These are phyloP conservation scores for Pythium oligandrum DNA, from an alignment of 352 stramenopile species.

Conservation along the genomic window DNA sequence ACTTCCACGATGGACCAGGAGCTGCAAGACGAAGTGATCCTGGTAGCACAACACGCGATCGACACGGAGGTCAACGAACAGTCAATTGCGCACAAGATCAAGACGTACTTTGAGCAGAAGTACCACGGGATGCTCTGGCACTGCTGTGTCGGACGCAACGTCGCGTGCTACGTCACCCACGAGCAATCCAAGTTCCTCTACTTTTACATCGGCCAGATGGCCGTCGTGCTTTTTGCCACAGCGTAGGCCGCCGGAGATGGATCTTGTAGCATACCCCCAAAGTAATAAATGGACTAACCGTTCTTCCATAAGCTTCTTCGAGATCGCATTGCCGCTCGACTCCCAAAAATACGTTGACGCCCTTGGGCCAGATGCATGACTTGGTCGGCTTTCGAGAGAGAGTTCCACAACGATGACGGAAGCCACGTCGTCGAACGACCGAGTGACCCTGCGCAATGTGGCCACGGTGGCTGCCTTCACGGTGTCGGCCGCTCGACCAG, in stretches of 20 bases:
- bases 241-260: constrained; percentile 18
- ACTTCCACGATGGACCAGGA: constrained; percentile 86
- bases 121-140: constrained; percentile 91
- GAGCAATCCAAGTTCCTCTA: constrained; percentile 95
- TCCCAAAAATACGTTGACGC: no score
- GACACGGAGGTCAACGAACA: constrained; percentile 81
- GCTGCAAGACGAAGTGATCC: constrained; percentile 80
- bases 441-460: constrained; percentile 5
- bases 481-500: constrained; percentile 1
- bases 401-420: no score
- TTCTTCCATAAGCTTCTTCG: no score
- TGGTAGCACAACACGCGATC: constrained; percentile 73
- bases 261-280: no score
- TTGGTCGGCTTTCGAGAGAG: no score
- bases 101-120: constrained; percentile 91
- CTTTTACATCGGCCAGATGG: constrained; percentile 95
- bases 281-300: no score
- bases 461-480: constrained; percentile 10
- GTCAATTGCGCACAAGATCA: constrained; percentile 89
- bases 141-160: constrained; percentile 93
- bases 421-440: background rate
- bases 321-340: no score
- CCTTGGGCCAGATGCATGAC: no score
- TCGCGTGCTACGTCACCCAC: constrained; percentile 93
- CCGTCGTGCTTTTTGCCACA: constrained; percentile 90